Conservation (phyloP, 2,329 filamentous ascomycete species). For the Colletotrichum noveboracense region DNA sequence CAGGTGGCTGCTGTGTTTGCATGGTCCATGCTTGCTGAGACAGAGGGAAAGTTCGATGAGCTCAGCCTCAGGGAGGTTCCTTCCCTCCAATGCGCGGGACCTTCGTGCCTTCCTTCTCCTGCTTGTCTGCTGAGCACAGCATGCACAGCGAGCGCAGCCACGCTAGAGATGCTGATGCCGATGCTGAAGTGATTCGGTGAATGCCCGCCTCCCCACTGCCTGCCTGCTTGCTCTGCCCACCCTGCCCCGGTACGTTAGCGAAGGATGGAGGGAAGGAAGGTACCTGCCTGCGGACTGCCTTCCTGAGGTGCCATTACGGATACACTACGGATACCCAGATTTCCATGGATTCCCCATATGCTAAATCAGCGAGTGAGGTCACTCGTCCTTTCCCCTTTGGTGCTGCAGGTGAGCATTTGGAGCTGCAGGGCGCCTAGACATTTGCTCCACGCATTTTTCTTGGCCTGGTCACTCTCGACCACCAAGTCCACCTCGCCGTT, state of each 20-base stretch:
- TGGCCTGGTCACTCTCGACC: background rate
- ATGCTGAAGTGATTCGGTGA: background rate
- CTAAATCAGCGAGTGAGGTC: conserved; percentile 6
- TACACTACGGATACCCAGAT: background rate
- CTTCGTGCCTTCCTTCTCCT: background rate
- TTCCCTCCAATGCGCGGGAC: background rate
- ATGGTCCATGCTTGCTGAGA: background rate
- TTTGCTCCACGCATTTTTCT: background rate
- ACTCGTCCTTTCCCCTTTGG: background rate
- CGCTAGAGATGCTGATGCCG: background rate
- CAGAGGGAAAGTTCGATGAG: background rate
- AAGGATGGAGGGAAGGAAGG: background rate
- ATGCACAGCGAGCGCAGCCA: background rate
- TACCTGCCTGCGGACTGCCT: background rate
- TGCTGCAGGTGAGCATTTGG: background rate
- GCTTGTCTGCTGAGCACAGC: background rate
- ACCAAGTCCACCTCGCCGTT: background rate
- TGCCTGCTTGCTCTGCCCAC: background rate
- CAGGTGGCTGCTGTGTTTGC: background rate
- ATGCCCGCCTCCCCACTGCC: background rate
- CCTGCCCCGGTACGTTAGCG: background rate
- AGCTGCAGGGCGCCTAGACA: conserved; percentile 1
- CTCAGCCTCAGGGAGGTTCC: background rate
- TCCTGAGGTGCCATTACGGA: background rate
- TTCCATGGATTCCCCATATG: background rate